These are phyloP conservation scores for Tagetes erecta DNA, from an alignment of 129 eudicot species.

Conservation along the genomic window DNA sequence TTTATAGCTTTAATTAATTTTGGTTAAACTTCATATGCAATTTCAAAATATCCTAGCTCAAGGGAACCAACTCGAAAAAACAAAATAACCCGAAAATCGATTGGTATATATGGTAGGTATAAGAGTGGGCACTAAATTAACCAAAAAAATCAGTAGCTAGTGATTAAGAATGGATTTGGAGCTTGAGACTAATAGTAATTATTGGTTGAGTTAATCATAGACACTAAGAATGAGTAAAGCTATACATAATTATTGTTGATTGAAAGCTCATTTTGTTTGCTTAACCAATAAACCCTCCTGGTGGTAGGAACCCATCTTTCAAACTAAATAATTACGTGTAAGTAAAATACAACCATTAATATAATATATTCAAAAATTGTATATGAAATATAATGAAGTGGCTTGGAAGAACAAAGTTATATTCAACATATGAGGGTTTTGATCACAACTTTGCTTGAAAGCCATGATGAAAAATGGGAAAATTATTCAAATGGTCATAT, in stretches of 20 bases:
- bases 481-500: constrained; percentile 8
- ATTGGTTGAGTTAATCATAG: constrained; percentile 19
- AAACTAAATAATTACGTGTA: constrained; percentile 22
- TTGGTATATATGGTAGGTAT: background rate
- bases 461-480: constrained; percentile 42
- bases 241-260: constrained; percentile 28
- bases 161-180: constrained; percentile 8
- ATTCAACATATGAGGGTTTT: constrained; percentile 21
- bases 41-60: background rate
- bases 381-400: constrained; percentile 47
- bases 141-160: background rate
- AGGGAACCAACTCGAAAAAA: background rate
- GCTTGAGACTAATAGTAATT: background rate
- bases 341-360: constrained; percentile 14
- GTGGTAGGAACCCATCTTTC: constrained; percentile 34
- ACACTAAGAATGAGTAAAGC: constrained; percentile 18
- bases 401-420: constrained; percentile 63
- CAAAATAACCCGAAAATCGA: background rate
- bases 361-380: constrained; percentile 14
- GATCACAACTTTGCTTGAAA: constrained; percentile 68
- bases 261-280: constrained; percentile 53
- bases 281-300: constrained; percentile 67
- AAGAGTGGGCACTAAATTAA: background rate
- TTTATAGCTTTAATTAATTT: too few relatives aligned
- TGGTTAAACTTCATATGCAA: background rate